Percentiles rank a stretch among this genome's conserved stretches.
Conservation (phyloP, 768 basidiomycete genomes). For the Pisolithus orientalis region DNA sequence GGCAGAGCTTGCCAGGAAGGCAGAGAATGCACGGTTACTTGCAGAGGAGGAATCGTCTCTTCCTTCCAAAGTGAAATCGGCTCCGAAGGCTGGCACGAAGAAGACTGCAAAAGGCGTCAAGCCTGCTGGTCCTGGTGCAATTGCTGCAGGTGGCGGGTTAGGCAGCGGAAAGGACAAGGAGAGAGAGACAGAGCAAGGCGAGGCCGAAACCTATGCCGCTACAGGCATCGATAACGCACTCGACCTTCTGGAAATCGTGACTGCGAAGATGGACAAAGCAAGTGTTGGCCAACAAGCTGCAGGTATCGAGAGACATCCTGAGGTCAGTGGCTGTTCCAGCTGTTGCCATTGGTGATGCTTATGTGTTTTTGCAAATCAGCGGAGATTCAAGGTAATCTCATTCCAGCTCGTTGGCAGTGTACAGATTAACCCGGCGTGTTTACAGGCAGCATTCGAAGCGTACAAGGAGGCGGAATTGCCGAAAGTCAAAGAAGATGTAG, state of each 20-base stretch:
- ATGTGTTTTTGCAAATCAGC: slow-evolving; percentile 35
- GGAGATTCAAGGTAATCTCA: slow-evolving; percentile 72
- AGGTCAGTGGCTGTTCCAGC: slow-evolving; percentile 46
- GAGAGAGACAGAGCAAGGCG: slow-evolving; percentile 21
- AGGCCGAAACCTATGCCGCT: slow-evolving; percentile 67
- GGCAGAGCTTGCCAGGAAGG: slow-evolving; percentile 79
- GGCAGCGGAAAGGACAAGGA: slow-evolving; percentile 16
- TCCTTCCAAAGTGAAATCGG: slow-evolving; percentile 52
- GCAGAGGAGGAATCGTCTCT: slow-evolving; percentile 79
- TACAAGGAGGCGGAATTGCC: slow-evolving; percentile 87
- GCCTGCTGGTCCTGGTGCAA: slow-evolving; percentile 80
- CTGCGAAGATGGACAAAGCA: slow-evolving; percentile 89
- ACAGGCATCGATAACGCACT: slow-evolving; percentile 89
- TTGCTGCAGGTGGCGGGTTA: slow-evolving; percentile 64
- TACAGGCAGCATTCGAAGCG: slow-evolving; percentile 80
- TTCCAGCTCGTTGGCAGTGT: not conserved
- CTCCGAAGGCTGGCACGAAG: slow-evolving; percentile 60
- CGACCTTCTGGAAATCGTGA: slow-evolving; percentile 84
- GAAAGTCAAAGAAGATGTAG: slow-evolving; percentile 64
- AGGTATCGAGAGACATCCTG: slow-evolving; percentile 83
- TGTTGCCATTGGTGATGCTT: slow-evolving; percentile 3
- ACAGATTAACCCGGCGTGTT: not conserved
- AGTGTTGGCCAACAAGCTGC: slow-evolving; percentile 85
- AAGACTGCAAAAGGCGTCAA: slow-evolving; percentile 43
- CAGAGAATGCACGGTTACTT: slow-evolving; percentile 75